These are phyloP conservation scores for Iris pallida DNA, from an alignment of 116 monocot species.

Conservation along the genomic window DNA sequence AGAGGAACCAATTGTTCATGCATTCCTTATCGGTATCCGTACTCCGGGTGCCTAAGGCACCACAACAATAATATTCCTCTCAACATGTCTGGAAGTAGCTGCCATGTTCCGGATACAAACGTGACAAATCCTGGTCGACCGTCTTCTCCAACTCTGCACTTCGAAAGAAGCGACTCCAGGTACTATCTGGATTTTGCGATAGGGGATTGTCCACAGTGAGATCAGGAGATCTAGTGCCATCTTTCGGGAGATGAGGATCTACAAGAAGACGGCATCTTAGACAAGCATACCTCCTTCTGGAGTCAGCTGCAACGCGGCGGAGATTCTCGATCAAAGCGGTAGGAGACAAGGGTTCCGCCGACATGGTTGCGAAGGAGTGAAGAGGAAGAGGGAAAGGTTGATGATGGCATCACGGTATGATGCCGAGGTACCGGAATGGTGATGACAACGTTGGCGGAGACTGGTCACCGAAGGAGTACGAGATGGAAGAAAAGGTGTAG, in stretches of 20 bases:
- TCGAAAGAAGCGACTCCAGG: conserved; percentile 82
- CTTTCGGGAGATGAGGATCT: conserved; percentile 60
- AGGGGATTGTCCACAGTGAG: conserved; percentile 84
- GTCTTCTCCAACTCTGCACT: conserved; percentile 88
- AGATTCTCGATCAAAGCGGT: conserved; percentile 39
- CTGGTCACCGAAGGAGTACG: too few relatives aligned
- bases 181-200: conserved; percentile 92
- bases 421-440: too few relatives aligned
- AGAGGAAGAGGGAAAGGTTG: too few relatives aligned
- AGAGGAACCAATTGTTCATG: conserved; percentile 94
- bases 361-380: too few relatives aligned
- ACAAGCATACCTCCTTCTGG: conserved; percentile 56
- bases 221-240: conserved; percentile 50
- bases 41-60: conserved; percentile 62
- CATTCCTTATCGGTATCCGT: conserved; percentile 79
- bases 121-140: conserved; percentile 80
- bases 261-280: conserved; percentile 63
- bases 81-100: conserved; percentile 90
- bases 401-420: too few relatives aligned
- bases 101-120: conserved; percentile 84
- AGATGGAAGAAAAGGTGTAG: too few relatives aligned
- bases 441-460: too few relatives aligned
- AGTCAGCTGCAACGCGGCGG: conserved; percentile 48
- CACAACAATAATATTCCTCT: conserved; percentile 81
- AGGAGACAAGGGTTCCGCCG: conserved; percentile 26